phyloP scores from a whole-genome alignment of 1,284 basidiomycete genomes.

The Trametes hirsuta region DNA sequence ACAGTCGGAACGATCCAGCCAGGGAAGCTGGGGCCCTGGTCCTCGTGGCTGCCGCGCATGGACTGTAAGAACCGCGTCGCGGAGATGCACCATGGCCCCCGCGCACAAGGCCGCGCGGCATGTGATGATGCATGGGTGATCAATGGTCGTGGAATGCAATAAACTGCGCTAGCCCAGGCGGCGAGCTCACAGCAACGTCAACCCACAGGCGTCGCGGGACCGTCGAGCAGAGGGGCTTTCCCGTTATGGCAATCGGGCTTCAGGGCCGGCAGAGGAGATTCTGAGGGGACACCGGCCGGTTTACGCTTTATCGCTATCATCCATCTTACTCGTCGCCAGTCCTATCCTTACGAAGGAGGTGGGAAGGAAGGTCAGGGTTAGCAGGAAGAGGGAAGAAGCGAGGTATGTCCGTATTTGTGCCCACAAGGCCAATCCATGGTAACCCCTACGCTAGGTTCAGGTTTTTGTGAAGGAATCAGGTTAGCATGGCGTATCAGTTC shows the following conservation, averaged over 20 bases:
- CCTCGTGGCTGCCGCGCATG: too few species aligned
- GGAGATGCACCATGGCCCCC: too few species aligned
- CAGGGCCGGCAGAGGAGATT: slow-evolving; percentile 20
- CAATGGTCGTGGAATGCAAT: too few species aligned
- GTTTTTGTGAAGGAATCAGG: slow-evolving; percentile 32
- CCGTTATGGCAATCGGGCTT: slow-evolving; percentile 10
- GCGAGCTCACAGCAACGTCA: too few species aligned
- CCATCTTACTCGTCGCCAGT: slow-evolving; percentile 40
- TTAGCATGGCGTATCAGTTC: slow-evolving; percentile 74
- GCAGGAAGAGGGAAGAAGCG: slow-evolving; percentile 50
- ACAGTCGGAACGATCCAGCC: too few species aligned
- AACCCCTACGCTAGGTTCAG: slow-evolving; percentile 25
- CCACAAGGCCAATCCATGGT: background rate
- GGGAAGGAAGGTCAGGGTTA: slow-evolving; percentile 47
- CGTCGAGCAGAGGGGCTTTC: slow-evolving; percentile 31
- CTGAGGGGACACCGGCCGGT: slow-evolving; percentile 10
- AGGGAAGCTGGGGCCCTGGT: too few species aligned
- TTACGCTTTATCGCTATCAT: slow-evolving; percentile 34
- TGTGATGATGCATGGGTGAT: too few species aligned
- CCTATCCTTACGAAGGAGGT: slow-evolving; percentile 47
- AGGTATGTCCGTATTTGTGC: slow-evolving; percentile 27
- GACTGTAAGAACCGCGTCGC: too few species aligned
- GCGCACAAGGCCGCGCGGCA: too few species aligned
- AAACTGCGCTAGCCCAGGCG: too few species aligned
- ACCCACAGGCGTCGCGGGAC: background rate